Evolutionary conservation across 2,329 filamentous ascomycete species (phyloP), one percentile per base, ranked within the genome.

Genomic region (Cladobotryum mycophilum): DNA sequence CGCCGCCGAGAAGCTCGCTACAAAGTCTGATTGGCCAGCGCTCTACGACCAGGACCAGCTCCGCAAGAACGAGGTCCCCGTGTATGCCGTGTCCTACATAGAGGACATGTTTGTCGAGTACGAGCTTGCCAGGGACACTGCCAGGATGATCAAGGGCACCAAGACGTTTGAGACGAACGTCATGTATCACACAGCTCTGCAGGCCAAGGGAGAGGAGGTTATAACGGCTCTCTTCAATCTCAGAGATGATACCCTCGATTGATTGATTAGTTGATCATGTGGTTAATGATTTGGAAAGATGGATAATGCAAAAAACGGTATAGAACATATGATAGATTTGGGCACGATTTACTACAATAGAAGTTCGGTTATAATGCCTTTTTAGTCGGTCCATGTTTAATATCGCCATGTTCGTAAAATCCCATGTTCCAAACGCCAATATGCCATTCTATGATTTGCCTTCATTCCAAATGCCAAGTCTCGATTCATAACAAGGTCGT

Each of bases 91-190:
- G 1, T 86, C 82, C 2, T 97, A 87, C 59, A 67, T 89, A 4
- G 86, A 96, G 55, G 90, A 96, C 64, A 93, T 96, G 88, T 96
- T 95, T 61, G 91, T 97, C 30, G 87, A 95, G 62, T 87, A 81
- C 58, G 81, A 81, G 6, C 71, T 90, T 49, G 86, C 88, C 8
- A 77, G 80, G 59, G 81, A 86, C 59, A 95, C 89, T 14, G 89
- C 88, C 9, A 72, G 71, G 38, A 79, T 84, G 61, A 87, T 96
- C 64, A 85, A 81, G 64, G 84, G 83, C 1, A 85, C 82, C 64
- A 90, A 89, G 71, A 83, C 88, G 38, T 93, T 86, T 60, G 81
- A 93, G 62, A 96, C 89, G 37, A 96, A 96, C 65, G 76, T 78
- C 20, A 81, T 95, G 76, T 93, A 93, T 63, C 92, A 97, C 67